Evolutionary conservation across 345 rosid genomes (phyloP), one percentile per base, ranked within the genome.

Genomic region (Triadica sebifera): DNA sequence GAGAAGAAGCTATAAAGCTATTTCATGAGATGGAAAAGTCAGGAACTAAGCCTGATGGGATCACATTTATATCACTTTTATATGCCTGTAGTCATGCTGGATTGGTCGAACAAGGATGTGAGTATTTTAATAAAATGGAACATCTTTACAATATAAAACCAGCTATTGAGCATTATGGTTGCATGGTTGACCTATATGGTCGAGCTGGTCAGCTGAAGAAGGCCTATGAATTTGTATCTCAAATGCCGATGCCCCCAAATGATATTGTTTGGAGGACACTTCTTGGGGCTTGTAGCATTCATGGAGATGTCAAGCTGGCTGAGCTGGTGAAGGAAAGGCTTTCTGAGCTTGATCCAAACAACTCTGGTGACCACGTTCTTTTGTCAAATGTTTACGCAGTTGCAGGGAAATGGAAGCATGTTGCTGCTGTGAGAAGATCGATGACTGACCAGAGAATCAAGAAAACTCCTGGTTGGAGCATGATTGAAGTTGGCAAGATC

Each of bases 21-120:
- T 92, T 88, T 39, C 74, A 87, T 41, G 85, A 90, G 77, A 94
- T 94, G 97, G 85, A 87, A 11, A 16, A 60, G n/a, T 76, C 73
- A 12, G 87, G 93, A 67, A 86, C 86, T 73, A 66, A 73, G 5
- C 97, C 95, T 0, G 91, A 92, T 79, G 89, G 86, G 24, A 66
- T 92, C 72, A 83, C 95, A 12, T 87, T 92, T 63, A 75, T 92
- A 11, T 87, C 89, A 62, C 90, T 94, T 71, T 84, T 94, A 69
- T 97, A 97, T 74, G 98, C 98, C 71, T 94, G 98, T 78, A 94
- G 98, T 79, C 98, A 94, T 76, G 88, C 90, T 56, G 95, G 98
- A 37, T 89, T 94, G 47, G 86, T 94, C 15, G 97, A 89, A 73
- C 88, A 91, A 72, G 98, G 98, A 41, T 89, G 90, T 79, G 73